Base-by-base conservation (phyloP, 2,329 filamentous ascomycete genomes). In the Ploettnerulaceae sp. region DNA sequence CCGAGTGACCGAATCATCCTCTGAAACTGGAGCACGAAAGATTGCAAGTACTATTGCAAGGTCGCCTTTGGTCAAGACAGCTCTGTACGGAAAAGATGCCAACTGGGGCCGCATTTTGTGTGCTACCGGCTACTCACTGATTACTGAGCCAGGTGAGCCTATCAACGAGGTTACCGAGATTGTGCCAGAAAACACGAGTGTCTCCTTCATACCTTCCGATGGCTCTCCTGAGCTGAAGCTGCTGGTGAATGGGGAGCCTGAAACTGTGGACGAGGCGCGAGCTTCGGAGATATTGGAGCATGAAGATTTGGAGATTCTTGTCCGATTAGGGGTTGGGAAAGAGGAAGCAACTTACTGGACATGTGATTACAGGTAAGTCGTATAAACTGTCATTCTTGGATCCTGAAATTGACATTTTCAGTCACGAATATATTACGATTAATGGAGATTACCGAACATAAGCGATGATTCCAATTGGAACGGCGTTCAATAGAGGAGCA, bases 81-180 rank as follows among this genome's bases (percentile, higher is more conserved):
- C 93, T 0, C 74, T 98, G 31, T 98, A 98, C 67, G 93, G 93
- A 55, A 89, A 89, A 66, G 93, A 98, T 65, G 93, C 93, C 14
- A 98, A 98, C 73, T 98, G 93, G 93, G 93, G 93, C 25, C 89
- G 93, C 45, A 95, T 98, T 53, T 76, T 97, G 21, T 97, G 93
- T 66, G 91, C 93, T 1, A 89, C 90, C 4, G 93, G 93, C 3
- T 97, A 97, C 64, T 73, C 80, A 11, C 69, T 81, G 36, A 73
- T 83, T 52, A 77, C 75, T 2, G 76, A 79, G 55, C 79, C 77
- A 0, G 77, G 75, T 1, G 66, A 72, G 57, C 68, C 72, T n/a
- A 65, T 71, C 29, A 77, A 74, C 48, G 79, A 82, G 1, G 79
- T 84, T 1, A 71, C 74, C 1, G 78, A 80, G 35, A 77, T 93